Percentiles rank a stretch among this genome's conserved stretches.
phyloP scores from a whole-genome alignment of 805 yeast species.

The Torulaspora franciscae region DNA sequence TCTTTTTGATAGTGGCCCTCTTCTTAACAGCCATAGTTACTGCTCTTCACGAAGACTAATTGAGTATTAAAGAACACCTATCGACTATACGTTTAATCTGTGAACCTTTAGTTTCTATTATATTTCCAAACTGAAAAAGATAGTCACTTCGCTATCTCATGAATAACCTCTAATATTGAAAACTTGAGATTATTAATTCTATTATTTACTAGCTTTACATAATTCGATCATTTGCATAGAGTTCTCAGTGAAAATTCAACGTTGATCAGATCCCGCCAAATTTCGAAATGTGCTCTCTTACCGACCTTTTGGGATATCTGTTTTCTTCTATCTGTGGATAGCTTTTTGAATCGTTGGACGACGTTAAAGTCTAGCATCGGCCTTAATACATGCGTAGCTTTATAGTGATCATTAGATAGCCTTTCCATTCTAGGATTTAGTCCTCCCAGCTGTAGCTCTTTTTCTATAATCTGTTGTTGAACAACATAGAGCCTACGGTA shows the following conservation, averaged over 20 bases:
- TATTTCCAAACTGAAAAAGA: not conserved
- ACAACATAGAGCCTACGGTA: slow-evolving; percentile 78
- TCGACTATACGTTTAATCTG: not conserved
- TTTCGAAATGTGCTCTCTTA: slow-evolving; percentile 51
- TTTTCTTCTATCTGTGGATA: slow-evolving; percentile 55
- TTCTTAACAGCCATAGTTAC: slow-evolving; percentile 24
- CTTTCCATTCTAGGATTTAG: slow-evolving; percentile 73
- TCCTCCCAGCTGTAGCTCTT: slow-evolving; percentile 68
- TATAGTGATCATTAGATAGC: slow-evolving; percentile 36
- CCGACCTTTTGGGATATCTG: slow-evolving; percentile 54
- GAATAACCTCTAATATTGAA: not conserved
- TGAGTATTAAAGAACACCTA: not conserved
- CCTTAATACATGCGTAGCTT: slow-evolving; percentile 42
- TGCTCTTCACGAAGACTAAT: not conserved
- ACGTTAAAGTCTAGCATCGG: slow-evolving; percentile 64
- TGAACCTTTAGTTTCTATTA: not conserved
- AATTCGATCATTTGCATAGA: slow-evolving; percentile 7
- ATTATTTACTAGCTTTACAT: not conserved
- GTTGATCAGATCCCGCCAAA: slow-evolving; percentile 64
- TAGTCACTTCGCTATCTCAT: not conserved
- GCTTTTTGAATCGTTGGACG: slow-evolving; percentile 46
- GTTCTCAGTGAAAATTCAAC: slow-evolving; percentile 43
- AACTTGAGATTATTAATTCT: not conserved
- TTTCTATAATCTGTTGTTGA: slow-evolving; percentile 82
- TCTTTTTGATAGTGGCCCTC: slow-evolving; percentile 22